These are phyloP conservation scores for Achaetomiella virescens DNA, from an alignment of 495 filamentous ascomycete species.

Conservation along the genomic window DNA sequence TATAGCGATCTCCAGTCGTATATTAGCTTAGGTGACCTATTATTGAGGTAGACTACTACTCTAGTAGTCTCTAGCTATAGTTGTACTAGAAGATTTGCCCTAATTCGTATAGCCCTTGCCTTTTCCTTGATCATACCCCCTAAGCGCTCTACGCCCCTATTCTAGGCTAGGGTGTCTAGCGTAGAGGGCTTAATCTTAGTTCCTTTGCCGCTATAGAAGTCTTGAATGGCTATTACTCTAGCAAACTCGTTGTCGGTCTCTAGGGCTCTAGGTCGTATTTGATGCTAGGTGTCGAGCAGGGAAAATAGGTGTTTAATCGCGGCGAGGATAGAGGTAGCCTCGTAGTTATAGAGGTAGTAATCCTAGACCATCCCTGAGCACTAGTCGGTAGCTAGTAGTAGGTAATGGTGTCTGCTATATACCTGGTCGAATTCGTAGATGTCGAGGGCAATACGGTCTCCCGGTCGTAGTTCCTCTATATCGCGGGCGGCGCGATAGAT, in stretches of 20 bases:
- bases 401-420: not conserved
- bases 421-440: not conserved
- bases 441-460: not conserved
- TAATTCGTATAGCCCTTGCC: not conserved
- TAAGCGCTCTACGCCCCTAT: not conserved
- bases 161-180: not conserved
- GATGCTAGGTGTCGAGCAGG: not conserved
- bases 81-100: not conserved
- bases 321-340: not conserved
- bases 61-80: not conserved
- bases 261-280: not conserved
- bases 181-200: not conserved
- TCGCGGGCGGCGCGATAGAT: not conserved
- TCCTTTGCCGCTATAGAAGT: not conserved
- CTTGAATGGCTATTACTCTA: not conserved
- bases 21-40: not conserved
- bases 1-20: not conserved
- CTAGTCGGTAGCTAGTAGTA: not conserved
- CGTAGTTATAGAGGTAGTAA: not conserved
- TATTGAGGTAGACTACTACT: not conserved
- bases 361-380: not conserved
- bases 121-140: conserved; percentile 1
- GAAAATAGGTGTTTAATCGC: not conserved
- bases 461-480: not conserved
- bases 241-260: not conserved